phyloP scores from a whole-genome alignment of 192 early-diverging fungal species.

The Gryganskiella cystojenkinii region DNA sequence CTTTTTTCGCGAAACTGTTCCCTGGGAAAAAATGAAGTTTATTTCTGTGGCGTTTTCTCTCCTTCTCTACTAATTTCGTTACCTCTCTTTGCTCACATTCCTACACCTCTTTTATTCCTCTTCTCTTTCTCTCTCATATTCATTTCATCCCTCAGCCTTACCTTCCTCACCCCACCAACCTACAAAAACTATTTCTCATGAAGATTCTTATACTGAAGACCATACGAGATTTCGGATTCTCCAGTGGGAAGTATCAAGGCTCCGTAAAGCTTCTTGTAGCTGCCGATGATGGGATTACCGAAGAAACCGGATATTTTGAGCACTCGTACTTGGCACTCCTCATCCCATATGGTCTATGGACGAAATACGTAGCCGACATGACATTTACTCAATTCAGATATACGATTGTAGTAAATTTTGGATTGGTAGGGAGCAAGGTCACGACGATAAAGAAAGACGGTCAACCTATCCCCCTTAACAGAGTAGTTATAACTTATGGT shows the following conservation, averaged over 20 bases:
- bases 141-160: too few species aligned
- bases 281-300: background rate
- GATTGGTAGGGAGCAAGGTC: slow-evolving; percentile 4
- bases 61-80: too few species aligned
- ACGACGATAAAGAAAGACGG: background rate
- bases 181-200: too few species aligned
- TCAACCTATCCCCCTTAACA: slow-evolving; percentile 5
- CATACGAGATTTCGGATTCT: slow-evolving; percentile 7
- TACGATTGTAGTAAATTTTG: slow-evolving; percentile 8
- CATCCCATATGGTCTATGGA: slow-evolving; percentile 5
- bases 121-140: too few species aligned
- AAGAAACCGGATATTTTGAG: background rate
- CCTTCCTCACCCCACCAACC: too few species aligned
- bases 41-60: too few species aligned
- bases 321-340: slow-evolving; percentile 1
- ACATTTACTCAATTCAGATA: slow-evolving; percentile 1
- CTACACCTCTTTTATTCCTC: too few species aligned
- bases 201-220: slow-evolving; percentile 3
- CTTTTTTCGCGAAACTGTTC: too few species aligned
- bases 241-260: slow-evolving; percentile 3
- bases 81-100: too few species aligned
- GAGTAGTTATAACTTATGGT: slow-evolving; percentile 6
- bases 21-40: too few species aligned
- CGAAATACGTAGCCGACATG: slow-evolving; percentile 2
- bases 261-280: background rate